phyloP scores from a whole-genome alignment of 2,329 filamentous ascomycete species.

The Remersonia thermophila region DNA sequence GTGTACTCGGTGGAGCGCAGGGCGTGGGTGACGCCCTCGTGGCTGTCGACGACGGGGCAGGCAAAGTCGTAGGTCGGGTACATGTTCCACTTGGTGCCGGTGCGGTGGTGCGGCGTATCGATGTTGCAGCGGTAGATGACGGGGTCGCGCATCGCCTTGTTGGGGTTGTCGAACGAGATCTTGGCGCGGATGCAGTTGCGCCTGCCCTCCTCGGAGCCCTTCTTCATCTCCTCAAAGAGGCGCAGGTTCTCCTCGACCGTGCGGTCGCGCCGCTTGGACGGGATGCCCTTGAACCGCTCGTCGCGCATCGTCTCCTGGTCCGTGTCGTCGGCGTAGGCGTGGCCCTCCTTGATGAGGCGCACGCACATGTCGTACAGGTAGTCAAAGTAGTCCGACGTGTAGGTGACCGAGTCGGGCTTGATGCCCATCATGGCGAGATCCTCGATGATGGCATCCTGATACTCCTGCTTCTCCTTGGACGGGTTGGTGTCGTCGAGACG shows the following conservation, averaged over 20 bases:
- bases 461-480: conserved; percentile 93
- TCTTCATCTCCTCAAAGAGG: conserved; percentile 89
- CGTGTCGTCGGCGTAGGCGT: conserved; percentile 92
- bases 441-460: conserved; percentile 83
- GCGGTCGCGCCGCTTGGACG: conserved; percentile 69
- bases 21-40: conserved; percentile 75
- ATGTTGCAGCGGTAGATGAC: conserved; percentile 93
- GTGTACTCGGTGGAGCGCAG: conserved; percentile 79
- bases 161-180: conserved; percentile 80
- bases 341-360: conserved; percentile 71
- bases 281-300: conserved; percentile 72
- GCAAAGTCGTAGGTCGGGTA: conserved; percentile 84
- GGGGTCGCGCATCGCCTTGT: conserved; percentile 91
- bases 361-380: conserved; percentile 78
- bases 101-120: conserved; percentile 58
- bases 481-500: conserved; percentile 98
- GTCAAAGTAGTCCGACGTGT: conserved; percentile 94
- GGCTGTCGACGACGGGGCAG: conserved; percentile 66
- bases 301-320: conserved; percentile 77
- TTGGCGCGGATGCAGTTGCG: conserved; percentile 91
- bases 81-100: conserved; percentile 68
- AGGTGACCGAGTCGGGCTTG: conserved; percentile 72
- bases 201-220: conserved; percentile 63
- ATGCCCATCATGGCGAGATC: conserved; percentile 87
- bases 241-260: conserved; percentile 71